Percentiles rank a stretch among this genome's conserved stretches.
phyloP scores from a whole-genome alignment of 495 filamentous ascomycete genomes.

The Hypoxylon lenormandii region DNA sequence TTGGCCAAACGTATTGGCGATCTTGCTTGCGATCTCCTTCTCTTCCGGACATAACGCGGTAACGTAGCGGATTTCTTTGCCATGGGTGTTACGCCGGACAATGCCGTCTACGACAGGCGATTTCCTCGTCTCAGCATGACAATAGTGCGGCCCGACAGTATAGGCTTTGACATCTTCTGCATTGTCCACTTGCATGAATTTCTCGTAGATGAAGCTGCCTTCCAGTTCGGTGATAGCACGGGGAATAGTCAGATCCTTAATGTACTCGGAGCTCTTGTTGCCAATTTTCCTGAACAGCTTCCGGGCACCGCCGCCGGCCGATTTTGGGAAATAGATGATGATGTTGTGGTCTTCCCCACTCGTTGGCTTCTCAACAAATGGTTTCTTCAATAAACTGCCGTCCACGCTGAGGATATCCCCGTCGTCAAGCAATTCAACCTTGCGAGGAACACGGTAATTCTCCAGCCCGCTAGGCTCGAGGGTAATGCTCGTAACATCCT shows the following conservation, averaged over 20 bases:
- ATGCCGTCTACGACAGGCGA: constrained; percentile 96
- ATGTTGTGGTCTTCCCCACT: constrained; percentile 99
- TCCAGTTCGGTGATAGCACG: constrained; percentile 80
- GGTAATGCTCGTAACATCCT: constrained; percentile 79
- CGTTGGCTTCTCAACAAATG: constrained; percentile 98
- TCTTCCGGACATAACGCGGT: constrained; percentile 85
- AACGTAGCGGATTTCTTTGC: constrained; percentile 96
- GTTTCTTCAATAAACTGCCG: constrained; percentile 82
- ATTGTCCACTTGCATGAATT: constrained; percentile 95
- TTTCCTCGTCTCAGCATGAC: constrained; percentile 96
- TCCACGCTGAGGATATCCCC: constrained; percentile 89
- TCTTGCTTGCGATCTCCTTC: constrained; percentile 84
- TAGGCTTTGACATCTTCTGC: constrained; percentile 99
- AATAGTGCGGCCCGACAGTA: constrained; percentile 92
- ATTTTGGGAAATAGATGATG: constrained; percentile 92
- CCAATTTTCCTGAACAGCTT: constrained; percentile 95
- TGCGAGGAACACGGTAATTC: constrained; percentile 69
- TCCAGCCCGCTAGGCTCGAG: constrained; percentile 81
- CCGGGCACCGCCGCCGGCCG: constrained; percentile 85
- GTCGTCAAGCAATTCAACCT: constrained; percentile 84
- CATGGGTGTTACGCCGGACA: constrained; percentile 93
- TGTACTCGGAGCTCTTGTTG: constrained; percentile 96
- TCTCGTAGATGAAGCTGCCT: constrained; percentile 93
- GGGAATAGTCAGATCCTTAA: constrained; percentile 78
- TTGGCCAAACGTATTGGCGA: constrained; percentile 92